Conservation (phyloP, 176 grass and related monocot species). For the Rhynchospora breviuscula region DNA sequence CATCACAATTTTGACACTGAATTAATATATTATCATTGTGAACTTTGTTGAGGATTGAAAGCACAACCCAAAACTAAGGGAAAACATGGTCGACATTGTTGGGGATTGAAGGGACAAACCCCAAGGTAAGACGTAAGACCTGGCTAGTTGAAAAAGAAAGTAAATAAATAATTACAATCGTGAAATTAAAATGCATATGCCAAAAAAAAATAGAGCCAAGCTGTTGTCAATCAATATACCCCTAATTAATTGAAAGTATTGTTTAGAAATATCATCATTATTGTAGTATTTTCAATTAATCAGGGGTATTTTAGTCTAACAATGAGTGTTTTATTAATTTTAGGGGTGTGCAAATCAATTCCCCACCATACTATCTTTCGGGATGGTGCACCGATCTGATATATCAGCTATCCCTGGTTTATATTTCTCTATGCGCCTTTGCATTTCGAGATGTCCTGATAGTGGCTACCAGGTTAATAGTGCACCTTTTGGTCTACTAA, state of each 20-base stretch:
- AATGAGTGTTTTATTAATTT: no score
- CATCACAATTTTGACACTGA: no score
- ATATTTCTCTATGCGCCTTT: background rate
- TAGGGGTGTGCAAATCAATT: no score
- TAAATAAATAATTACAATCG: background rate
- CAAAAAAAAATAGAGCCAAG: background rate
- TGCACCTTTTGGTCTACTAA: background rate
- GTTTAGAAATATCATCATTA: no score
- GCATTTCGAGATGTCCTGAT: no score
- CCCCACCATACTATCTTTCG: background rate
- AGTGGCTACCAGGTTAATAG: background rate
- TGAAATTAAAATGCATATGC: background rate
- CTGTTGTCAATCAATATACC: background rate
- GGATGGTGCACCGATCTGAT: background rate
- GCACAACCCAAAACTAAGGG: no score
- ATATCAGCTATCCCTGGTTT: background rate
- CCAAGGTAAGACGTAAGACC: background rate
- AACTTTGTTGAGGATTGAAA: no score
- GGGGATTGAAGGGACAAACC: background rate
- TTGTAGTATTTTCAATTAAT: no score
- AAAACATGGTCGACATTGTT: no score
- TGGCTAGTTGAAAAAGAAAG: background rate
- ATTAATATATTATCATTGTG: no score
- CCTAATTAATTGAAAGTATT: no score
- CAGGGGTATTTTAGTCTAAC: no score